phyloP scores from a whole-genome alignment of 331 rosid species.

The Malus hybrid region DNA sequence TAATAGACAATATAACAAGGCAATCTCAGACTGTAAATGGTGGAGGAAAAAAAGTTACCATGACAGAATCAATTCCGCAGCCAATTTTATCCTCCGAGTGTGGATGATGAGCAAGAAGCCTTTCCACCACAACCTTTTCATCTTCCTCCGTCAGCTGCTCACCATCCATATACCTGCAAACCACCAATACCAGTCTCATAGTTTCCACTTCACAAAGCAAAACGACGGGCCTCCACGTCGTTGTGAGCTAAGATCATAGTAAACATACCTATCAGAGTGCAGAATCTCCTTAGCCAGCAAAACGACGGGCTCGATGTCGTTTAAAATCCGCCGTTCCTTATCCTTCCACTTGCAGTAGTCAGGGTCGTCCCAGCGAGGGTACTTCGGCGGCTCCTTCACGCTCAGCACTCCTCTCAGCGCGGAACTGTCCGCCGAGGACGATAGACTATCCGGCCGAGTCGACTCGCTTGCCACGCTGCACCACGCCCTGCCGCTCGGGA shows the following conservation, averaged over 20 bases:
- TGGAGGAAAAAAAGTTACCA: slow-evolving; percentile 29
- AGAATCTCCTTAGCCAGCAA: too few relatives aligned
- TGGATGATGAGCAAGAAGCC: slow-evolving; percentile 76
- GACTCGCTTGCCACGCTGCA: slow-evolving; percentile 35
- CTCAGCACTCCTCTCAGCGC: slow-evolving; percentile 18
- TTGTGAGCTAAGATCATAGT: not conserved
- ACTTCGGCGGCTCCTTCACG: too few relatives aligned
- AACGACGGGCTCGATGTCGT: too few relatives aligned
- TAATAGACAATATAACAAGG: too few relatives aligned
- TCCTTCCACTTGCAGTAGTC: too few relatives aligned
- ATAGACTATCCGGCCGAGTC: not conserved
- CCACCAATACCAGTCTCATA: too few relatives aligned
- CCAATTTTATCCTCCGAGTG: slow-evolving; percentile 79
- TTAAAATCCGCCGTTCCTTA: too few relatives aligned
- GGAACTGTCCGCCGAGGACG: slow-evolving; percentile 1
- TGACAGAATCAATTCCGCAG: slow-evolving; percentile 73
- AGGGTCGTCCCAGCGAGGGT: too few relatives aligned
- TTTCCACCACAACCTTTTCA: slow-evolving; percentile 27
- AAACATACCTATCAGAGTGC: slow-evolving; percentile 11
- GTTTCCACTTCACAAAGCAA: too few relatives aligned
- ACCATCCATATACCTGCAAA: too few relatives aligned
- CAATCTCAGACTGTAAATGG: not conserved
- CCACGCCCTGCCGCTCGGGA: slow-evolving; percentile 21
- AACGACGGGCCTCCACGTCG: too few relatives aligned
- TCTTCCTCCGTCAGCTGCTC: too few relatives aligned